Percentiles rank a stretch among this genome's conserved stretches.
Conservation (phyloP, 352 stramenopile species). For the Phytophthora ramorum region DNA sequence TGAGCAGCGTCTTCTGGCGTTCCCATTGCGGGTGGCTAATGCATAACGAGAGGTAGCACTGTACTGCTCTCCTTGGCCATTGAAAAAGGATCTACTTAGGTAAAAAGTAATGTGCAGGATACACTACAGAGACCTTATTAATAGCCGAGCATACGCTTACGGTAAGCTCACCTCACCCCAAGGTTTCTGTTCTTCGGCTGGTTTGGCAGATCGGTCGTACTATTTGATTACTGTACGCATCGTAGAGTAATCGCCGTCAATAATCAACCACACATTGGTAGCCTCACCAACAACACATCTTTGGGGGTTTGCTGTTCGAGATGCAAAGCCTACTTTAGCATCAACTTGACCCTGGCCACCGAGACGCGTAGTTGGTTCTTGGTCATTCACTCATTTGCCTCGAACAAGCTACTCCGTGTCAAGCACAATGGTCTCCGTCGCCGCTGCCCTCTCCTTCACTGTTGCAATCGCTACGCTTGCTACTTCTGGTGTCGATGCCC, state of each 20-base stretch:
- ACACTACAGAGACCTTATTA: too few relatives aligned
- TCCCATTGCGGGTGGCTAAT: too few relatives aligned
- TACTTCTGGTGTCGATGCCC: constrained; percentile 12
- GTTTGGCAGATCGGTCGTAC: not conserved
- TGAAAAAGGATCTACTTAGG: too few relatives aligned
- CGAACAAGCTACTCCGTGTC: not conserved
- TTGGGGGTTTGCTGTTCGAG: not conserved
- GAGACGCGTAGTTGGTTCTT: not conserved
- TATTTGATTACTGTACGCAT: not conserved
- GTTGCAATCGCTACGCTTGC: not conserved
- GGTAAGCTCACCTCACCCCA: too few relatives aligned
- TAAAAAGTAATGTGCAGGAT: too few relatives aligned
- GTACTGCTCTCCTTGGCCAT: too few relatives aligned
- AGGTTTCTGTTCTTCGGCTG: not conserved
- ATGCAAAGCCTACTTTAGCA: not conserved
- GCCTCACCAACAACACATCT: too few relatives aligned
- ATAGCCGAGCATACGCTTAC: too few relatives aligned
- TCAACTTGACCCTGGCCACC: not conserved
- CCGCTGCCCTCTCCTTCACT: constrained; percentile 1
- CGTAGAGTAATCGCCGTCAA: not conserved
- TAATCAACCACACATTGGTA: not conserved
- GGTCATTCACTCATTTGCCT: constrained; percentile 18
- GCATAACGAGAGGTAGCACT: too few relatives aligned
- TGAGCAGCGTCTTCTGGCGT: too few relatives aligned
- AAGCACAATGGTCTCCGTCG: constrained; percentile 15